Conservation (phyloP, 2,329 filamentous ascomycete species). For the Sordariomycetes sp. region DNA sequence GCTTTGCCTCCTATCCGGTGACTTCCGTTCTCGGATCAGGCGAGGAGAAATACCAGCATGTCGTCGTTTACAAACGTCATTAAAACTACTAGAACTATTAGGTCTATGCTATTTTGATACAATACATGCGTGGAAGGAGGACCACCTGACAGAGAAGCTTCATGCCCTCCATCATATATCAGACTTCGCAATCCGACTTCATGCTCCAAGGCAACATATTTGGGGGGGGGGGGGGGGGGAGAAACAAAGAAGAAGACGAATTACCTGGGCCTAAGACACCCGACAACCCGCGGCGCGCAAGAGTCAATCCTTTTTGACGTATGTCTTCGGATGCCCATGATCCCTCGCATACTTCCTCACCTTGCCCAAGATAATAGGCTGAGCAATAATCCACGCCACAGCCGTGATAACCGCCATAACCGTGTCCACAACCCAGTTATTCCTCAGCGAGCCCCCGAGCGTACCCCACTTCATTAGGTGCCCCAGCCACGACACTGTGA, state of each 20-base stretch:
- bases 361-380: slow-evolving; percentile 41
- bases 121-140: background rate
- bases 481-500: slow-evolving; percentile 64
- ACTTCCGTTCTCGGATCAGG: background rate
- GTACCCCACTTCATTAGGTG: slow-evolving; percentile 53
- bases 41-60: background rate
- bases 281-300: background rate
- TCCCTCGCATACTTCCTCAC: slow-evolving; percentile 41
- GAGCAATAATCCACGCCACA: slow-evolving; percentile 44
- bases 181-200: background rate
- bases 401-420: slow-evolving; percentile 38
- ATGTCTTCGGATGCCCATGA: slow-evolving; percentile 43
- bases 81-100: background rate
- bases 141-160: background rate
- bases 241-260: background rate
- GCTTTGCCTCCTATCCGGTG: background rate
- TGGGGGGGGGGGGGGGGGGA: too few species aligned
- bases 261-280: background rate
- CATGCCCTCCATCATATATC: background rate
- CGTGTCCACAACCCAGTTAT: slow-evolving; percentile 47
- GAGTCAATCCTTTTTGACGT: slow-evolving; percentile 20
- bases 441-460: slow-evolving; percentile 41
- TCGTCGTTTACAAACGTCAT: background rate
- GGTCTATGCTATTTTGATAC: background rate
- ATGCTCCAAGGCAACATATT: background rate